Percentiles rank a stretch among this genome's conserved stretches.
Evolutionary conservation across 1,139 yeast genomes (phyloP).

Genomic region (Geotrichum aggregatum): DNA sequence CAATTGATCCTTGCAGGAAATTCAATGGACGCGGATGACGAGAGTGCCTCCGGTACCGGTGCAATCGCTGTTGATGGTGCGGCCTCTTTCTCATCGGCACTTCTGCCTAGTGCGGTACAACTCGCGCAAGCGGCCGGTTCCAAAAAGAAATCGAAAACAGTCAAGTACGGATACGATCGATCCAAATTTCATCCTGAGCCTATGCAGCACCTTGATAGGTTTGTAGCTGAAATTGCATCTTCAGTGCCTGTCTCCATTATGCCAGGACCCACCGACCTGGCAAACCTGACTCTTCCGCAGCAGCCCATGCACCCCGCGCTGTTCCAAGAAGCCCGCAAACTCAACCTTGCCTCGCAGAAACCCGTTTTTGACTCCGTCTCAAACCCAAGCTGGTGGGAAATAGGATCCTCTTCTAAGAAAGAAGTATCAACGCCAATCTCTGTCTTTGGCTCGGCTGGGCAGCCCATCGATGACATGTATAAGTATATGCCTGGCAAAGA

Average conservation of each 20-base stretch:
- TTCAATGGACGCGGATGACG: slow-evolving; percentile 47
- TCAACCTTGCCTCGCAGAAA: slow-evolving; percentile 33
- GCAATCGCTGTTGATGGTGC: slow-evolving; percentile 24
- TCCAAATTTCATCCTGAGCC: slow-evolving; percentile 32
- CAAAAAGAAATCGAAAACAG: slow-evolving; percentile 17
- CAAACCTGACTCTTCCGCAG: slow-evolving; percentile 81
- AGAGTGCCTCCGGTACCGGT: slow-evolving; percentile 29
- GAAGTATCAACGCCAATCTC: slow-evolving; percentile 44
- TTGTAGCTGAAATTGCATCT: slow-evolving; percentile 54
- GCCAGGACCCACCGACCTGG: slow-evolving; percentile 86
- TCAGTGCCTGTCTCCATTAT: slow-evolving; percentile 67
- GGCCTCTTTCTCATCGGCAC: slow-evolving; percentile 9
- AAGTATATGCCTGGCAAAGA: slow-evolving; percentile 48
- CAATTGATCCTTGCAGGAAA: slow-evolving; percentile 73
- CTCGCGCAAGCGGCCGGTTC: slow-evolving; percentile 2
- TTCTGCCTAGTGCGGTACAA: slow-evolving; percentile 16
- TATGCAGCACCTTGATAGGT: slow-evolving; percentile 48
- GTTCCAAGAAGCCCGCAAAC: slow-evolving; percentile 49
- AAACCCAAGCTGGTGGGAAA: slow-evolving; percentile 70
- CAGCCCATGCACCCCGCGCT: slow-evolving; percentile 79
- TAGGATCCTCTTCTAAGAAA: slow-evolving; percentile 33
- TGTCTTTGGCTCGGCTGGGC: slow-evolving; percentile 76
- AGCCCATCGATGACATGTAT: slow-evolving; percentile 70
- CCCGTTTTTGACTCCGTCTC: slow-evolving; percentile 50
- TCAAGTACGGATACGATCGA: slow-evolving; percentile 27